Conservation (phyloP, 176 grass and related monocot species). For the Aegilops longissima region DNA sequence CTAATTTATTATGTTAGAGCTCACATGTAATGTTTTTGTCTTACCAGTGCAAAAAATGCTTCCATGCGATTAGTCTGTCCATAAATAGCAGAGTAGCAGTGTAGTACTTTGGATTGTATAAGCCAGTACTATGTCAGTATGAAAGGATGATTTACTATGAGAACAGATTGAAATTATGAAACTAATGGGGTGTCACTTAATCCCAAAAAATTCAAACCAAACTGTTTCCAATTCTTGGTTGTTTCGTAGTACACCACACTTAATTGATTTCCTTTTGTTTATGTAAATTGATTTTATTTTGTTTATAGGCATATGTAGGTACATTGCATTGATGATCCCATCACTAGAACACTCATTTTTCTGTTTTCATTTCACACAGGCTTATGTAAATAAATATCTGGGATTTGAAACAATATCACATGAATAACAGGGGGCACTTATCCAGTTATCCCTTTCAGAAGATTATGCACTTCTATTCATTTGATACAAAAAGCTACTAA, state of each 20-base stretch:
- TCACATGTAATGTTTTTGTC: too few relatives aligned
- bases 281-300: neutral
- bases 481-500: neutral
- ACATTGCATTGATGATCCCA: neutral
- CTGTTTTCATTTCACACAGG: neutral
- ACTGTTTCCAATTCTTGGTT: neutral
- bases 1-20: too few relatives aligned
- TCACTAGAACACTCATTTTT: neutral
- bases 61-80: slow-evolving; percentile 3
- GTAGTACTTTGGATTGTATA: neutral
- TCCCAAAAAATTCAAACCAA: neutral
- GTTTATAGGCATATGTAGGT: neutral
- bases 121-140: neutral
- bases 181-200: neutral
- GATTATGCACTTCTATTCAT: neutral
- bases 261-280: too few relatives aligned
- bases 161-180: neutral
- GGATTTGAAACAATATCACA: neutral
- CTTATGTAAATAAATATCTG: neutral
- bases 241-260: neutral
- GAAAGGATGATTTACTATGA: neutral
- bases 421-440: neutral
- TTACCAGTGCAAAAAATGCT: neutral
- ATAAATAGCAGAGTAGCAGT: neutral
- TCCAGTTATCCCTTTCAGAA: neutral